These are phyloP conservation scores for Ascochyta clinopodiicola DNA, from an alignment of 2,329 filamentous ascomycete genomes.

Conservation along the genomic window DNA sequence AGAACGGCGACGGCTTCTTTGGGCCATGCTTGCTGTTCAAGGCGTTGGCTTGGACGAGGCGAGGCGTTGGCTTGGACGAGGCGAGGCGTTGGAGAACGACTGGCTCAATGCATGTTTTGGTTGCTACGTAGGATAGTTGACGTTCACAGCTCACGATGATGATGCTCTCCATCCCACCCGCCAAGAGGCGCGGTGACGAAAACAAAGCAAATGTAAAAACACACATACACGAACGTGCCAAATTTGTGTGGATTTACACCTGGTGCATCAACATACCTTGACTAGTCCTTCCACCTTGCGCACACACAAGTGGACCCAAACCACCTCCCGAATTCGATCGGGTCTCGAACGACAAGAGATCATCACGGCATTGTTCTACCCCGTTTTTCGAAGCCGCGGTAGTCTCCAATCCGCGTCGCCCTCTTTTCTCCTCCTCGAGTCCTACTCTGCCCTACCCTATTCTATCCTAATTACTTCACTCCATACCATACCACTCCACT, in stretches of 20 bases:
- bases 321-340: too few species aligned
- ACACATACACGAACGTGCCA: neutral
- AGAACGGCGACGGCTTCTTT: constrained; percentile 6
- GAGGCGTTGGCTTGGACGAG: constrained; percentile 13
- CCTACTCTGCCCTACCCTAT: neutral
- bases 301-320: too few species aligned
- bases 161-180: neutral
- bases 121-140: constrained; percentile 20
- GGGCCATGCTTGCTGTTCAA: constrained; percentile 7
- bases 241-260: too few species aligned
- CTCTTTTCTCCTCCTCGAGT: too few species aligned
- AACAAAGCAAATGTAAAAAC: constrained; percentile 11
- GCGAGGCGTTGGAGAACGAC: constrained; percentile 9
- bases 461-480: neutral
- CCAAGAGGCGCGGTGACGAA: constrained; percentile 19
- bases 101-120: constrained; percentile 1
- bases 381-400: too few species aligned
- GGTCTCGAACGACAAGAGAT: too few species aligned
- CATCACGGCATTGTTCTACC: neutral
- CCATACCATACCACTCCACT: neutral
- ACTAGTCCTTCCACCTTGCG: too few species aligned
- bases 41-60: constrained; percentile 14
- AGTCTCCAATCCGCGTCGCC: neutral
- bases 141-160: constrained; percentile 4
- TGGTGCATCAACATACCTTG: too few species aligned